Evolutionary conservation across 805 yeast genomes (phyloP).

Genomic region (Lipomyces chichibuensis): DNA sequence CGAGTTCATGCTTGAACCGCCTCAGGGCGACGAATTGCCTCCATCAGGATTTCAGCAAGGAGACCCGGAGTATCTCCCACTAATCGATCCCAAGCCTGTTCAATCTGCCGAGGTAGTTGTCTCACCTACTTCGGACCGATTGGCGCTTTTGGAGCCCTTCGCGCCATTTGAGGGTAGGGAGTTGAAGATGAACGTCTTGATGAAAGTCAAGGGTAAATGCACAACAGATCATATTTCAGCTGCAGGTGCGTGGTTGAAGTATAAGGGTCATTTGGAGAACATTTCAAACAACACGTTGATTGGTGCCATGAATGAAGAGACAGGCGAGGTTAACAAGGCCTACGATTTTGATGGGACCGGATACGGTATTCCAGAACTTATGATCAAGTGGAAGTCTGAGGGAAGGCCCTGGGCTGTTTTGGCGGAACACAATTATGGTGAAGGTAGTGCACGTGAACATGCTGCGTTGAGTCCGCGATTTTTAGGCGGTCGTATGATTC

Average conservation of each 20-base stretch:
- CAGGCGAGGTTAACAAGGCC: constrained; percentile 89
- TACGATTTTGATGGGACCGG: constrained; percentile 90
- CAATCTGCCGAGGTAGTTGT: constrained; percentile 71
- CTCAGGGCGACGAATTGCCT: constrained; percentile 90
- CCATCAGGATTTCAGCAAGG: constrained; percentile 88
- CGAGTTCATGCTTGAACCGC: constrained; percentile 85
- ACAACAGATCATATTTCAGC: constrained; percentile 99
- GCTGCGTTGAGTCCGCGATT: constrained; percentile 99
- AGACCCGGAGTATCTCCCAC: constrained; percentile 86
- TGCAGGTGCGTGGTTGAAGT: constrained; percentile 99
- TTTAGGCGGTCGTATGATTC: constrained; percentile 97
- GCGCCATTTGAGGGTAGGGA: constrained; percentile 97
- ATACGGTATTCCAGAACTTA: constrained; percentile 94
- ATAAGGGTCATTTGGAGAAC: constrained; percentile 99
- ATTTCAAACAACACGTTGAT: constrained; percentile 99
- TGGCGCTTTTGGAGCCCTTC: constrained; percentile 92
- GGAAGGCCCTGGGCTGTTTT: constrained; percentile 95
- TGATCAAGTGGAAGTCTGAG: constrained; percentile 88
- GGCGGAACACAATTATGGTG: constrained; percentile 99
- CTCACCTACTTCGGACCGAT: constrained; percentile 91
- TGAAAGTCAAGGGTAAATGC: constrained; percentile 96
- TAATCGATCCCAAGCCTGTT: constrained; percentile 86
- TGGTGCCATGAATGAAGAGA: constrained; percentile 98
- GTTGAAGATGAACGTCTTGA: constrained; percentile 87
- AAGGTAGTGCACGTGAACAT: constrained; percentile 99